phyloP scores from a whole-genome alignment of 768 basidiomycete genomes.

The Naematelia aurantialba region DNA sequence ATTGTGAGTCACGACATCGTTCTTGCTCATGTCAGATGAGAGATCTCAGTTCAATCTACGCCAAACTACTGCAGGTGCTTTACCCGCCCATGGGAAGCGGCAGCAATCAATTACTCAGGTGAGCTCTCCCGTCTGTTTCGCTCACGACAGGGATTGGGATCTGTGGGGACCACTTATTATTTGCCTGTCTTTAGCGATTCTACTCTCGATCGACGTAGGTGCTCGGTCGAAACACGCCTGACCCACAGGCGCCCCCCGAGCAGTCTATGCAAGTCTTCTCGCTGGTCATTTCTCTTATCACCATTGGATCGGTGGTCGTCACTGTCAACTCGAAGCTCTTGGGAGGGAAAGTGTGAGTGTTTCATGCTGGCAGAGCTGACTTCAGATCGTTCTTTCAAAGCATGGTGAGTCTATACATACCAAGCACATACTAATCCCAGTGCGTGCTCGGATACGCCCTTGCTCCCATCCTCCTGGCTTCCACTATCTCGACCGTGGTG shows the following conservation, averaged over 20 bases:
- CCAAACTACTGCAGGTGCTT: constrained; percentile 87
- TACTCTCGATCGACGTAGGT: constrained; percentile 39
- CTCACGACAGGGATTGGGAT: constrained; percentile 78
- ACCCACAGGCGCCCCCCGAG: constrained; percentile 66
- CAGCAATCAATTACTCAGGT: constrained; percentile 79
- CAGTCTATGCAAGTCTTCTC: constrained; percentile 90
- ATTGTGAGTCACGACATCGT: constrained; percentile 61
- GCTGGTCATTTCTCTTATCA: constrained; percentile 87
- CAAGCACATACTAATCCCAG: constrained; percentile 16
- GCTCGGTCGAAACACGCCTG: constrained; percentile 56
- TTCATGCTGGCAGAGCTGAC: constrained; percentile 7
- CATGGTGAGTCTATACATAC: constrained; percentile 51
- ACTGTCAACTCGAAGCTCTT: constrained; percentile 86
- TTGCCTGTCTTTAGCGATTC: constrained; percentile 37
- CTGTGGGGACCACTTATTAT: constrained; percentile 87
- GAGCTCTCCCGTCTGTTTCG: neutral
- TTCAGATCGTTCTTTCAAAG: constrained; percentile 92
- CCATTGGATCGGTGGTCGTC: constrained; percentile 81
- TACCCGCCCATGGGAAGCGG: constrained; percentile 70
- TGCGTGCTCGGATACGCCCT: constrained; percentile 94
- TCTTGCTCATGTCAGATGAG: constrained; percentile 60
- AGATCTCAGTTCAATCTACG: constrained; percentile 83
- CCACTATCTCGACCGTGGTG: constrained; percentile 78
- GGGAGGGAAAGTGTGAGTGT: constrained; percentile 53
- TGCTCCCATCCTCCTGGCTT: constrained; percentile 86